These are phyloP conservation scores for Priceomyces carsonii DNA, from an alignment of 805 yeast species.

Conservation along the genomic window DNA sequence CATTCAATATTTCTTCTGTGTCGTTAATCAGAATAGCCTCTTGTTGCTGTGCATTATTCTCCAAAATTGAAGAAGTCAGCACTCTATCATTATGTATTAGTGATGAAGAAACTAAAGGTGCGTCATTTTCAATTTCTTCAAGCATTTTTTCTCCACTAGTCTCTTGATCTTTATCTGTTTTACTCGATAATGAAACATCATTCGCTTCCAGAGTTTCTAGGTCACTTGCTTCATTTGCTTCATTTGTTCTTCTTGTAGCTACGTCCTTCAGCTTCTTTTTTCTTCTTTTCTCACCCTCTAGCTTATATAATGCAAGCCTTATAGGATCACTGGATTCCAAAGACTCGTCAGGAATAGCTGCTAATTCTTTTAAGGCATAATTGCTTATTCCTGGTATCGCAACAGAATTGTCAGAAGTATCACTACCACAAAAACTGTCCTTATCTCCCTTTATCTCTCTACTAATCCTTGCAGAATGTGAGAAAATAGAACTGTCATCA, in stretches of 20 bases:
- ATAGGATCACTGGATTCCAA: constrained; percentile 67
- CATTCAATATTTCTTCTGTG: constrained; percentile 38
- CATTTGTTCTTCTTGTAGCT: not conserved
- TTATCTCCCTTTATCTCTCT: constrained; percentile 12
- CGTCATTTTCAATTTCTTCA: too few relatives aligned
- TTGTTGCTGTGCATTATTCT: not conserved
- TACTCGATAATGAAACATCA: too few relatives aligned
- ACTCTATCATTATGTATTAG: too few relatives aligned
- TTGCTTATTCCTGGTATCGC: constrained; percentile 58
- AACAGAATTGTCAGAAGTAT: constrained; percentile 31
- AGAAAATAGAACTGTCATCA: constrained; percentile 36
- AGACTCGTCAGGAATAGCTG: constrained; percentile 81
- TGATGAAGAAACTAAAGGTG: too few relatives aligned
- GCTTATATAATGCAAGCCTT: constrained; percentile 67
- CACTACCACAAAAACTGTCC: constrained; percentile 11
- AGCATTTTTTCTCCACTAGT: too few relatives aligned
- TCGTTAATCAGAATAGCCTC: constrained; percentile 17
- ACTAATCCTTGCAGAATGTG: constrained; percentile 24
- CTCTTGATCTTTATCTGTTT: too few relatives aligned
- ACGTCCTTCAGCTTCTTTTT: too few relatives aligned
- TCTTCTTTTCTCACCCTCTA: too few relatives aligned
- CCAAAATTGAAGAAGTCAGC: too few relatives aligned
- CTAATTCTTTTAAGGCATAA: constrained; percentile 55
- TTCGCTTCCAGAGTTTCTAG: too few relatives aligned
- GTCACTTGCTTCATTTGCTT: not conserved